Evolutionary conservation across 345 rosid species (phyloP), one percentile per base, ranked within the genome.

Genomic region (Euphorbia lathyris): DNA sequence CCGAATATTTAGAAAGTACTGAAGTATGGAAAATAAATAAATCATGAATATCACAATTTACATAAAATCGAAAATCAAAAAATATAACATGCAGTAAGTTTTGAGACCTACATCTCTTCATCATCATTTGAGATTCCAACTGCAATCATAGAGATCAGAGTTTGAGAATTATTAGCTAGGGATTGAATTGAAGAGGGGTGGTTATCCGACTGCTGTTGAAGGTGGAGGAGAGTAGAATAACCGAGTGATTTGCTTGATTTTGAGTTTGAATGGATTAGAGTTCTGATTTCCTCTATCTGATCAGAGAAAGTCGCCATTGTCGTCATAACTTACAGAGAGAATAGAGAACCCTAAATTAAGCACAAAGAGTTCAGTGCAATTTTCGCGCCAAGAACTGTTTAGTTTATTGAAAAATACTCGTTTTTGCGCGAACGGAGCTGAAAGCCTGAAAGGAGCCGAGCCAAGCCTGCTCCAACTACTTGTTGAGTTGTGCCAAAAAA

Each of bases 71-170:
- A 43, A 67, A 63, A 63, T n/a, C 1, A 19, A 23, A 13, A 6
- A 10, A 26, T 3, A 4, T 8, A 10, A 32, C 57, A 51, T 19
- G 25, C 8, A 12, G 3, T 45, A 27, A 8, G 7, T 22, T 29
- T n/a, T 3, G 7, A 25, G 50, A 52, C 76, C 48, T 79, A 84
- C 88, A 68, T 78, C 83, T 86, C 85, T 70, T 86, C 87, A 27
- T 88, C 81, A 0, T 73, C 83, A 9, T 65, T 61, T 2, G 61
- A 68, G 55, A 84, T 65, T 58, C 83, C 83, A 13, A 66, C 53
- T 10, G 66, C 61, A 65, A 81, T 67, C 14, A 36, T 42, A 63
- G 72, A 40, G 19, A 84, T 48, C 0, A 84, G 69, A 65, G 29
- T 36, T 5, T 2, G 62, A 55, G 81, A 78, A 58, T 51, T 66